Percentiles rank a stretch among this genome's conserved stretches.
phyloP scores from a whole-genome alignment of 2,329 filamentous ascomycete species.

The Claviceps quebecensis region DNA sequence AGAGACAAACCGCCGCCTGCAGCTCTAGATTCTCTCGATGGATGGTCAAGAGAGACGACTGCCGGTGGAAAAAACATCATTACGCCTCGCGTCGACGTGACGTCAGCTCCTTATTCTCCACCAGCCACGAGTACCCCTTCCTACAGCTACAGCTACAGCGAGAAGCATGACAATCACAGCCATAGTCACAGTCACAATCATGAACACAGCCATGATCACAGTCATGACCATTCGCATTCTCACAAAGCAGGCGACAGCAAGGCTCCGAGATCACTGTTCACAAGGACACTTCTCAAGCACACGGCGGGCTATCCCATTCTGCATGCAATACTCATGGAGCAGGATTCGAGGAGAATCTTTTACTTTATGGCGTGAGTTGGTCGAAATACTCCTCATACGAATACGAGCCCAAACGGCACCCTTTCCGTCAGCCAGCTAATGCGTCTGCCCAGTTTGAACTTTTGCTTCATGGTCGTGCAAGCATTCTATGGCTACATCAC shows the following conservation, averaged over 20 bases:
- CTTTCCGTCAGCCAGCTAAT: neutral
- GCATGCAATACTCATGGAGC: constrained; percentile 75
- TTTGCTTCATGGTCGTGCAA: constrained; percentile 88
- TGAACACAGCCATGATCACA: constrained; percentile 15
- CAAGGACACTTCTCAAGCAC: constrained; percentile 55
- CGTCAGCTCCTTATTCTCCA: constrained; percentile 14
- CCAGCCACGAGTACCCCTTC: constrained; percentile 9
- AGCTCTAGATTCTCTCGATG: constrained; percentile 20
- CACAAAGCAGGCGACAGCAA: constrained; percentile 22
- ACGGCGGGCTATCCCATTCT: constrained; percentile 63
- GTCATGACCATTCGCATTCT: constrained; percentile 12
- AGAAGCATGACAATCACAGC: constrained; percentile 10
- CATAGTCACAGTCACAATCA: constrained; percentile 14
- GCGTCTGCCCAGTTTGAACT: constrained; percentile 55
- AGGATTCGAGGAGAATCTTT: constrained; percentile 86
- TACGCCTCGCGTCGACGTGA: constrained; percentile 17
- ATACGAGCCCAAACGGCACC: too few species aligned
- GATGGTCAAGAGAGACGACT: constrained; percentile 28
- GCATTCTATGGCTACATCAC: constrained; percentile 89
- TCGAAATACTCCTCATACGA: too few species aligned
- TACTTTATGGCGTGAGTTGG: constrained; percentile 78
- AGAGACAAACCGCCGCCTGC: constrained; percentile 20
- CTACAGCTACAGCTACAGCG: constrained; percentile 7
- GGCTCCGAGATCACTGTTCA: constrained; percentile 50
- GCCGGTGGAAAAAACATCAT: constrained; percentile 27